Percentiles rank a stretch among this genome's conserved stretches.
Evolutionary conservation across 257 asterid species (phyloP).

Genomic region (Salvia rosmarinus): DNA sequence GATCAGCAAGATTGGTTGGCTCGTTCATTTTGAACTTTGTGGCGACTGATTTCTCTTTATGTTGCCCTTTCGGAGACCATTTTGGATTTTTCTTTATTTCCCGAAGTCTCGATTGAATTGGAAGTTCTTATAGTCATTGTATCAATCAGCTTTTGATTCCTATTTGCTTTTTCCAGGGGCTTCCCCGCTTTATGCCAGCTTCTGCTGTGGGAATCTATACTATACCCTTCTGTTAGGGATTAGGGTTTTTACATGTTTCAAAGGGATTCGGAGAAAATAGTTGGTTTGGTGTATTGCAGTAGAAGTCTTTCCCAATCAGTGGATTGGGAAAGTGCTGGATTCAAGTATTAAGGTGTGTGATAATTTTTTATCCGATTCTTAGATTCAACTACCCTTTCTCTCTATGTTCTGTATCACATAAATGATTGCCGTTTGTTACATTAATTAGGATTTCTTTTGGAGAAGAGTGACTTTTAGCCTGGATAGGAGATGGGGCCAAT

Average conservation of each 20-base stretch:
- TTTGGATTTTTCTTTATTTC: neutral
- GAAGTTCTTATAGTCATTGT: slow-evolving; percentile 24
- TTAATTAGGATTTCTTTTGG: slow-evolving; percentile 35
- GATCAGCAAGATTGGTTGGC: slow-evolving; percentile 6
- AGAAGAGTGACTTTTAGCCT: slow-evolving; percentile 25
- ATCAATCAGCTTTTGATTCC: slow-evolving; percentile 16
- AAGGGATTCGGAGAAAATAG: slow-evolving; percentile 22
- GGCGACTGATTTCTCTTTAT: neutral
- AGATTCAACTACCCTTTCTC: neutral
- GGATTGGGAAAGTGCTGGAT: slow-evolving; percentile 27
- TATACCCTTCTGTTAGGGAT: slow-evolving; percentile 34
- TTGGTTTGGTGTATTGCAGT: neutral
- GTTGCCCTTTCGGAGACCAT: neutral
- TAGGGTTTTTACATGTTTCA: slow-evolving; percentile 33
- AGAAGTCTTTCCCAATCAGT: slow-evolving; percentile 10
- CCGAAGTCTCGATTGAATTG: neutral
- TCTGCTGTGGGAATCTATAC: slow-evolving; percentile 23
- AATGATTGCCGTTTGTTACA: slow-evolving; percentile 3
- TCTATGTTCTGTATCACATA: neutral
- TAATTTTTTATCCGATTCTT: neutral
- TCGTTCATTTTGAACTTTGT: neutral
- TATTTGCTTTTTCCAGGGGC: neutral
- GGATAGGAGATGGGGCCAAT: slow-evolving; percentile 75
- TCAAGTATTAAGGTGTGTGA: slow-evolving; percentile 38
- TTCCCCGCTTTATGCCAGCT: slow-evolving; percentile 8